Evolutionary conservation across 192 early-diverging fungal species (phyloP).

Genomic region (Umbelopsis sp.): DNA sequence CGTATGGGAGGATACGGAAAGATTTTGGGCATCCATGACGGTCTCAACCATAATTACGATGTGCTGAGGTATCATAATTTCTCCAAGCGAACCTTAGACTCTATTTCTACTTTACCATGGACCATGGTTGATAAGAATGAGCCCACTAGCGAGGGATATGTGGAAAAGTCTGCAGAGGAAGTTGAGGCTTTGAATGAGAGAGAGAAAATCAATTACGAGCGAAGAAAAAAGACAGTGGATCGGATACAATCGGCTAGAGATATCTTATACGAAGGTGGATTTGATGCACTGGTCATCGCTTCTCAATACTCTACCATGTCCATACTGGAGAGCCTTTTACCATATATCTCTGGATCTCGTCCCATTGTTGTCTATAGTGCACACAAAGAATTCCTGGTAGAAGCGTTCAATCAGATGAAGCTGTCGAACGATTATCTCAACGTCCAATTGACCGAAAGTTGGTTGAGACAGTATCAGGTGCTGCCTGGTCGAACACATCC

Average conservation of each 20-base stretch:
- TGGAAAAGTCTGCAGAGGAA: slow-evolving; percentile 36
- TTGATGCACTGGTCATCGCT: slow-evolving; percentile 81
- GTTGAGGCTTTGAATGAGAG: slow-evolving; percentile 49
- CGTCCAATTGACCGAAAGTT: slow-evolving; percentile 88
- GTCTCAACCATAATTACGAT: slow-evolving; percentile 74
- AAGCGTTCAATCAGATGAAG: slow-evolving; percentile 69
- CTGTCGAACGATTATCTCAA: slow-evolving; percentile 72
- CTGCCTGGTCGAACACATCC: slow-evolving; percentile 82
- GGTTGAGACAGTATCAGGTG: slow-evolving; percentile 87
- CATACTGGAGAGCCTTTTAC: slow-evolving; percentile 70
- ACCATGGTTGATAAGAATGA: slow-evolving; percentile 59
- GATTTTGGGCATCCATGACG: slow-evolving; percentile 75
- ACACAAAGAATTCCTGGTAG: slow-evolving; percentile 65
- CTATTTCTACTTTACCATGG: slow-evolving; percentile 74
- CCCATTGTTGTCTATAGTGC: slow-evolving; percentile 85
- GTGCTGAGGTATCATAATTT: slow-evolving; percentile 80
- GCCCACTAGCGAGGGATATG: slow-evolving; percentile 43
- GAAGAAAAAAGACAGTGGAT: slow-evolving; percentile 53
- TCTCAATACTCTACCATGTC: slow-evolving; percentile 76
- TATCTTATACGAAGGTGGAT: slow-evolving; percentile 57
- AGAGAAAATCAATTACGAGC: slow-evolving; percentile 55
- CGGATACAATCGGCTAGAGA: slow-evolving; percentile 54
- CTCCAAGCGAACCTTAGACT: slow-evolving; percentile 47
- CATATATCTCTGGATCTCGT: slow-evolving; percentile 80
- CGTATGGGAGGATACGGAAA: slow-evolving; percentile 69